phyloP scores from a whole-genome alignment of 2,329 filamentous ascomycete species.

The Waltergamsia citrina region DNA sequence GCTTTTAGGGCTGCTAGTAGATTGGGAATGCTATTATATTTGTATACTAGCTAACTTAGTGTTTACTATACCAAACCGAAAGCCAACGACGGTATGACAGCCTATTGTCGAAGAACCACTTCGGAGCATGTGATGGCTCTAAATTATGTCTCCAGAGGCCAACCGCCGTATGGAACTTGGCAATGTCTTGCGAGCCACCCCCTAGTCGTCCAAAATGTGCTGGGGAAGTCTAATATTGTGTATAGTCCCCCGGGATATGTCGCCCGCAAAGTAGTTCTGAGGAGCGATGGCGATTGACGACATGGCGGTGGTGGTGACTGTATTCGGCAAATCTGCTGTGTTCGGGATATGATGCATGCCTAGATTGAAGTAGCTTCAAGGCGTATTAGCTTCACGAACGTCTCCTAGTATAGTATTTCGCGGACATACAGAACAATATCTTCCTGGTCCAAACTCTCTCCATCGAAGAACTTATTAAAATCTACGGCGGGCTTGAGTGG shows the following conservation, averaged over 20 bases:
- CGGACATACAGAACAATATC: slow-evolving; percentile 21
- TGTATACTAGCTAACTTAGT: too few species aligned
- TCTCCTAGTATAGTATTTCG: neutral
- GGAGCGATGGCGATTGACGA: slow-evolving; percentile 26
- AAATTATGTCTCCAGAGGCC: too few species aligned
- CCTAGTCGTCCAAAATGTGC: too few species aligned
- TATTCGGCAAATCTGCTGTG: slow-evolving; percentile 33
- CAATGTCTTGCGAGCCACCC: too few species aligned
- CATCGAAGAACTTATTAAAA: slow-evolving; percentile 33
- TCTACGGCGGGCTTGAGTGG: slow-evolving; percentile 31
- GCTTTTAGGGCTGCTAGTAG: too few species aligned
- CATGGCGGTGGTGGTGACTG: slow-evolving; percentile 32
- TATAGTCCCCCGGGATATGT: neutral
- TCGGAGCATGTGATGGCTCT: too few species aligned
- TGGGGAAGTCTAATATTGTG: neutral
- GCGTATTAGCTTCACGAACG: neutral
- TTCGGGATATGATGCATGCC: slow-evolving; percentile 34
- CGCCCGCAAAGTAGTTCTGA: slow-evolving; percentile 28
- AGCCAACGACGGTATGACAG: too few species aligned
- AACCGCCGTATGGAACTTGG: too few species aligned
- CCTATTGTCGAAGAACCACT: too few species aligned
- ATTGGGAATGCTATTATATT: too few species aligned
- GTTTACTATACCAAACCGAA: too few species aligned
- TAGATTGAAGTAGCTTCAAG: slow-evolving; percentile 29
- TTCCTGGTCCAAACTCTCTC: slow-evolving; percentile 24